Conservation (phyloP, 305 asterid species). For the Solanum hybrid region DNA sequence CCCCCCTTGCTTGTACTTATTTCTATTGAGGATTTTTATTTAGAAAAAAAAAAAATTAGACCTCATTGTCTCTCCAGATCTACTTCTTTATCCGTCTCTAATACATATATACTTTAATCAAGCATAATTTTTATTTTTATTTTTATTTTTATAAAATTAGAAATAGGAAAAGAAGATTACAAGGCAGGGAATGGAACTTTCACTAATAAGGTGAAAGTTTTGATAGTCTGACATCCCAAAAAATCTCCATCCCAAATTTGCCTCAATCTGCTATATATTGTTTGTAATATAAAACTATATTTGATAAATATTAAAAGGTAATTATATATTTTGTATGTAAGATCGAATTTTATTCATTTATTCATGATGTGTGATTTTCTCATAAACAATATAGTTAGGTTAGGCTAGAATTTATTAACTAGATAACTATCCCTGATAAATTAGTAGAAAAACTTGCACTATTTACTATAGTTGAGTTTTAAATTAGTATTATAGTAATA, state of each 20-base stretch:
- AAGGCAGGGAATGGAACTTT: background rate
- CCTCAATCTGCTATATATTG: too few relatives aligned
- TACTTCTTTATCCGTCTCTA: too few relatives aligned
- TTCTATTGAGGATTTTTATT: too few relatives aligned
- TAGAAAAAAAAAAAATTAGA: too few relatives aligned
- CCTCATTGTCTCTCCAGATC: background rate
- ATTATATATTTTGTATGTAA: background rate
- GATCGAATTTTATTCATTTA: too few relatives aligned
- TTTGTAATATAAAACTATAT: too few relatives aligned
- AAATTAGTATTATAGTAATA: background rate
- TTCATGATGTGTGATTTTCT: background rate
- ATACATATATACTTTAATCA: background rate
- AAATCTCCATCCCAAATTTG: too few relatives aligned
- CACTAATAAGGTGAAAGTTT: too few relatives aligned
- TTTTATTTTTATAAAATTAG: too few relatives aligned
- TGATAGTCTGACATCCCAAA: too few relatives aligned
- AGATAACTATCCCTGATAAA: background rate
- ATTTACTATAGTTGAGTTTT: background rate
- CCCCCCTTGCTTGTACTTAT: too few relatives aligned
- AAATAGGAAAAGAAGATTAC: background rate
- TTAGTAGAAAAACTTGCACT: background rate
- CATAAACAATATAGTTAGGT: background rate
- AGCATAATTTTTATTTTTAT: background rate
- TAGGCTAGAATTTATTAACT: background rate
- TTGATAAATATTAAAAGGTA: background rate